phyloP scores from a whole-genome alignment of 1,284 basidiomycete species.

The Ustilago curta region DNA sequence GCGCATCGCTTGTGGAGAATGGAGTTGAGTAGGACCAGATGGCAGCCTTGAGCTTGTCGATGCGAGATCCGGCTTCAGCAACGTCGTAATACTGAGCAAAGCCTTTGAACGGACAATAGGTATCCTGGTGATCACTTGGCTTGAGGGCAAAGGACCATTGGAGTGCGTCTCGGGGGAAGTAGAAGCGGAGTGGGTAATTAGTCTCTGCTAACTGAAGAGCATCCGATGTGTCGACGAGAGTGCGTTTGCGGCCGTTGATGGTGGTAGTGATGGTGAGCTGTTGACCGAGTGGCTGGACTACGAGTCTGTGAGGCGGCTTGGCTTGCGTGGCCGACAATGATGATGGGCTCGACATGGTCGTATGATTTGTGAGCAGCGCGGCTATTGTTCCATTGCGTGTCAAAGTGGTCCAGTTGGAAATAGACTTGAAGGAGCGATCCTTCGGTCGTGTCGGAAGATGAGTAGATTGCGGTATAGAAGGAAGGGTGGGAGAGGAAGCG shows the following conservation, averaged over 20 bases:
- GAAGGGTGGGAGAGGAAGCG: too few species aligned
- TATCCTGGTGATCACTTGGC: constrained; percentile 26
- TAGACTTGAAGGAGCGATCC: too few species aligned
- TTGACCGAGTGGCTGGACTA: constrained; percentile 22
- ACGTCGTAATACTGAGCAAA: constrained; percentile 42
- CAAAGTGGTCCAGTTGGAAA: too few species aligned
- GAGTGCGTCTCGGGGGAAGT: constrained; percentile 41
- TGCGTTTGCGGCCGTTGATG: constrained; percentile 28
- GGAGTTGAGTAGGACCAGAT: constrained; percentile 44
- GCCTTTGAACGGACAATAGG: constrained; percentile 52
- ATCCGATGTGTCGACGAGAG: constrained; percentile 33
- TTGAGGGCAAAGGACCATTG: constrained; percentile 35
- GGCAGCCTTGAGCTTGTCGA: constrained; percentile 28
- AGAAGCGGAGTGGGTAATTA: constrained; percentile 43
- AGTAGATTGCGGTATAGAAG: background rate
- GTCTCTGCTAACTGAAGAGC: constrained; percentile 43
- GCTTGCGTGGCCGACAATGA: constrained; percentile 11
- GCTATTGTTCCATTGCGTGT: background rate
- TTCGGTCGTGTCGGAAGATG: background rate
- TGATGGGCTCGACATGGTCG: constrained; percentile 24
- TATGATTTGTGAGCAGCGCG: background rate
- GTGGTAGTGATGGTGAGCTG: constrained; percentile 35
- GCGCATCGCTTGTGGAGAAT: constrained; percentile 38
- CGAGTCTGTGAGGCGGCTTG: constrained; percentile 38
- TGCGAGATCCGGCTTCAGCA: constrained; percentile 17